Conservation (phyloP, 177 flowering plant genomes). For the Vitis hybrid region DNA sequence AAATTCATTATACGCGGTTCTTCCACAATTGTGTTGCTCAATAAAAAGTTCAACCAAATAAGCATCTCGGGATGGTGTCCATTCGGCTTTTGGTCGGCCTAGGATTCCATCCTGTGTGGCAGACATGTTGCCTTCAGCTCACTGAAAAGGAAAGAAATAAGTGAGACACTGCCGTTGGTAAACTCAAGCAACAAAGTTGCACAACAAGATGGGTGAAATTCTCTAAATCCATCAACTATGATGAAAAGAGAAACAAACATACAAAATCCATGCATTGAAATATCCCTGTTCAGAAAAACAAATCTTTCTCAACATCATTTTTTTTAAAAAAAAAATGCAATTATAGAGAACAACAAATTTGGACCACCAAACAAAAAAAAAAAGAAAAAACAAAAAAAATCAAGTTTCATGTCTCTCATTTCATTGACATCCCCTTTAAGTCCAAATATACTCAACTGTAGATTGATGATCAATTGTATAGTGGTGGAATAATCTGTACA, state of each 20-base stretch:
- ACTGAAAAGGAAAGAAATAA: background rate
- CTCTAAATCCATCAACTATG: background rate
- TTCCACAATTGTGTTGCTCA: slow-evolving; percentile 22
- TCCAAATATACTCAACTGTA: background rate
- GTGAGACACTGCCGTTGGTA: background rate
- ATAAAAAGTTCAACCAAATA: slow-evolving; percentile 23
- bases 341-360: background rate
- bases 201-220: background rate
- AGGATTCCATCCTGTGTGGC: slow-evolving; percentile 16
- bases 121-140: slow-evolving; percentile 11
- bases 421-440: background rate
- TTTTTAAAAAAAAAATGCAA: background rate
- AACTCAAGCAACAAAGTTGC: background rate
- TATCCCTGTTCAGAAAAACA: background rate
- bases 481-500: no score
- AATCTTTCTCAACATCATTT: no score
- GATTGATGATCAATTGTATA: no score
- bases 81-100: slow-evolving; percentile 19
- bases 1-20: slow-evolving; percentile 23
- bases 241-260: background rate
- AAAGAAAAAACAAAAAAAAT: background rate
- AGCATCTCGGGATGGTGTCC: slow-evolving; percentile 24
- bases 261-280: background rate
- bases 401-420: background rate
- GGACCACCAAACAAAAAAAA: background rate